These are phyloP conservation scores for Penicillium mononematosum DNA, from an alignment of 495 filamentous ascomycete species.

Conservation along the genomic window DNA sequence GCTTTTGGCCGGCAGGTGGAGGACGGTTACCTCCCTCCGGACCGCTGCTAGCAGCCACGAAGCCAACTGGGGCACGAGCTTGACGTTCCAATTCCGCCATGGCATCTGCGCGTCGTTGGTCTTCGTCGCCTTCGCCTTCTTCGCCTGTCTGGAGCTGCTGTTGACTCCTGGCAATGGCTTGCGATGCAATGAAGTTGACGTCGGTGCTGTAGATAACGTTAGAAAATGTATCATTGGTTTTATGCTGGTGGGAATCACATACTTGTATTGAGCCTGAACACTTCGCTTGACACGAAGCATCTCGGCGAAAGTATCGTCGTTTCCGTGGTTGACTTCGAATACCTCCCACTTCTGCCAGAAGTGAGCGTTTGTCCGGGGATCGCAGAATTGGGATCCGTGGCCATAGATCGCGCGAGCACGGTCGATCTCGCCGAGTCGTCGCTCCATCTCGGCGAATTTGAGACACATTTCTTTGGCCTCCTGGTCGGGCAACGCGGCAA, in stretches of 20 bases:
- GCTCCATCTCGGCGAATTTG: slow-evolving; percentile 99
- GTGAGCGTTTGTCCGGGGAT: slow-evolving; percentile 80
- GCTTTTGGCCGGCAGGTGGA: slow-evolving; percentile 37
- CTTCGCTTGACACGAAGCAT: slow-evolving; percentile 98
- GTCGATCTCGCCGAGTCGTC: slow-evolving; percentile 93
- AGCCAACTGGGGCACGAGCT: slow-evolving; percentile 83
- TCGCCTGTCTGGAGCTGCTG: slow-evolving; percentile 48
- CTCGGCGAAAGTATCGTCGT: slow-evolving; percentile 99
- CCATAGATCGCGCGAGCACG: slow-evolving; percentile 92
- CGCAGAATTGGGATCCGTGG: slow-evolving; percentile 95
- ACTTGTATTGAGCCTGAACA: slow-evolving; percentile 96
- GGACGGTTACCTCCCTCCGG: slow-evolving; percentile 69
- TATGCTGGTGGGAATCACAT: slow-evolving; percentile 29
- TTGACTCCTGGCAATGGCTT: slow-evolving; percentile 84
- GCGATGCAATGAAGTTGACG: slow-evolving; percentile 96
- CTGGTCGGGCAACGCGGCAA: slow-evolving; percentile 84
- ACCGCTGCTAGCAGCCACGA: slow-evolving; percentile 82
- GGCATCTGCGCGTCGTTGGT: slow-evolving; percentile 67
- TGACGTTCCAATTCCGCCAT: slow-evolving; percentile 91
- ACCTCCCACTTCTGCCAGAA: slow-evolving; percentile 98
- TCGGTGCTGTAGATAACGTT: slow-evolving; percentile 62
- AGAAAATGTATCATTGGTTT: slow-evolving; percentile 14
- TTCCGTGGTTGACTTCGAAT: slow-evolving; percentile 96
- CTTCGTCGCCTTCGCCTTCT: slow-evolving; percentile 40
- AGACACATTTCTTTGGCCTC: slow-evolving; percentile 98